Conservation (phyloP, 2,329 filamentous ascomycete genomes). For the Penicillium paneum region DNA sequence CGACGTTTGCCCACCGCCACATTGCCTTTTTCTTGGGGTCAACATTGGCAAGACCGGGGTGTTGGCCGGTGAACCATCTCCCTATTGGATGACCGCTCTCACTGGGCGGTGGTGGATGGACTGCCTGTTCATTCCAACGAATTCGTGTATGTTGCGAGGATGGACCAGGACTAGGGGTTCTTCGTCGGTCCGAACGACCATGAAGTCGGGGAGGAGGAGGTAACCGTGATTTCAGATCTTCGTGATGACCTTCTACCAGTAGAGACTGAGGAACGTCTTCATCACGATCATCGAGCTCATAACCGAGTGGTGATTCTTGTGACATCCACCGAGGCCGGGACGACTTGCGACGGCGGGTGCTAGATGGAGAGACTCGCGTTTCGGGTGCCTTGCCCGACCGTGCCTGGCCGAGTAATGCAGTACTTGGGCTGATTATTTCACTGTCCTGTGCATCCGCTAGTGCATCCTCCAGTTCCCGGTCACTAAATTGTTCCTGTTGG, state of each 20-base stretch:
- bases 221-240: constrained; percentile 39
- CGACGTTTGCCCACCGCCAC: constrained; percentile 90
- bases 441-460: constrained; percentile 52
- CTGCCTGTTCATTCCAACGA: constrained; percentile 51
- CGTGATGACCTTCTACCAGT: constrained; percentile 53
- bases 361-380: constrained; percentile 16
- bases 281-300: constrained; percentile 53
- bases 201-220: constrained; percentile 33
- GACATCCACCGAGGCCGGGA: constrained; percentile 33
- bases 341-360: constrained; percentile 26
- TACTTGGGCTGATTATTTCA: constrained; percentile 46
- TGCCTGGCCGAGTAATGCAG: constrained; percentile 36
- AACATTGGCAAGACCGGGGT: constrained; percentile 41
- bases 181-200: constrained; percentile 21
- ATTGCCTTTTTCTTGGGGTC: constrained; percentile 74
- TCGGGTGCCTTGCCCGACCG: constrained; percentile 23
- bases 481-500: constrained; percentile 50
- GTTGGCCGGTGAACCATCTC: constrained; percentile 29
- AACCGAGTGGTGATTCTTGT: constrained; percentile 27
- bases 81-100: constrained; percentile 19
- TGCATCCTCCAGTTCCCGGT: constrained; percentile 56
- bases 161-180: constrained; percentile 34
- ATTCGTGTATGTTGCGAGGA: constrained; percentile 44
- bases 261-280: constrained; percentile 64
- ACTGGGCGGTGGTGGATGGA: constrained; percentile 39